Percentiles rank a stretch among this genome's conserved stretches.
These are phyloP conservation scores for Setaria viridis DNA, from an alignment of 202 grass and related monocot species.

Conservation along the genomic window DNA sequence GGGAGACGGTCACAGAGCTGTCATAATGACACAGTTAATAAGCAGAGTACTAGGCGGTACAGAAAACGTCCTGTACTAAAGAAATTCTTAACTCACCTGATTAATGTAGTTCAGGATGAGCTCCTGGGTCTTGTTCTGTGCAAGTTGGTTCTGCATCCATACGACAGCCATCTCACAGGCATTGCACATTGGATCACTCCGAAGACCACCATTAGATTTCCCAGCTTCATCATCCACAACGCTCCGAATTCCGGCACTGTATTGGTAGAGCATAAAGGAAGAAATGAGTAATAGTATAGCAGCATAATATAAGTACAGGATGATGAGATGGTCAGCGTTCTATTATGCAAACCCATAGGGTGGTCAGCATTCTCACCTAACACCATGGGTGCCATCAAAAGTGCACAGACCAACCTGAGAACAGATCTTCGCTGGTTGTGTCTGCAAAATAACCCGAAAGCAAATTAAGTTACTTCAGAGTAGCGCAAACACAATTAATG, in stretches of 20 bases:
- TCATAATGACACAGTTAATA: constrained; percentile 21
- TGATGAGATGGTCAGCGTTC: neutral
- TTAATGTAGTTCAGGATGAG: constrained; percentile 72
- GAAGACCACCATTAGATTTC: constrained; percentile 40
- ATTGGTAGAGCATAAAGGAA: neutral
- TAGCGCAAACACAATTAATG: neutral
- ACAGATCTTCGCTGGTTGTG: constrained; percentile 71
- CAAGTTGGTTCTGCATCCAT: constrained; percentile 89
- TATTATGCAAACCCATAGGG: neutral
- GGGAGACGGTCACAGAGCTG: constrained; percentile 84
- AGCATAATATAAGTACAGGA: neutral
- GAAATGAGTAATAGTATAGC: constrained; percentile 16
- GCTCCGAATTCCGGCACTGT: constrained; percentile 75
- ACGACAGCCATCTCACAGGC: constrained; percentile 92
- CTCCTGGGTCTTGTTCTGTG: constrained; percentile 71
- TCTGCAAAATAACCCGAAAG: constrained; percentile 56
- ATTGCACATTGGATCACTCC: constrained; percentile 59
- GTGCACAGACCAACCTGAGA: constrained; percentile 83
- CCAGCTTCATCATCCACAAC: constrained; percentile 55
- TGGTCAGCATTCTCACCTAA: constrained; percentile 60
- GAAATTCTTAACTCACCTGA: constrained; percentile 43
- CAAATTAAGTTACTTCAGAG: neutral
- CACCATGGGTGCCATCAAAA: constrained; percentile 71
- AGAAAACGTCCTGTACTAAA: neutral
- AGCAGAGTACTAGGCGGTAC: neutral